Evolutionary conservation across 495 filamentous ascomycete species (phyloP).

Genomic region (Daldinia grandis): DNA sequence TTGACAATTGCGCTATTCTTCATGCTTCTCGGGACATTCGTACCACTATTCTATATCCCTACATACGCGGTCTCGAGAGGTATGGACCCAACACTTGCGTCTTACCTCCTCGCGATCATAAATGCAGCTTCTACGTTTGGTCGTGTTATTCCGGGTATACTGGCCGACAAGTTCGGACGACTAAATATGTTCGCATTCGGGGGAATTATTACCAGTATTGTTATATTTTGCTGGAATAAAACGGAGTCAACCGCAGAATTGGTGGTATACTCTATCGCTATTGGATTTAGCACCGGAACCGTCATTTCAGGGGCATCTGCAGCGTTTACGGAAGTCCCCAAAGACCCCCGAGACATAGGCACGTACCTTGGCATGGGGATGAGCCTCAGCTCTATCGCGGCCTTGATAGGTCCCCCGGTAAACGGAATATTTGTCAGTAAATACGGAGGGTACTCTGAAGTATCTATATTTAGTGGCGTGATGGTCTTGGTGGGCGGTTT

Average conservation of each 20-base stretch:
- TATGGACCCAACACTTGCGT: slow-evolving; percentile 60
- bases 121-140: slow-evolving; percentile 65
- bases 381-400: slow-evolving; percentile 52
- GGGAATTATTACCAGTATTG: slow-evolving; percentile 48
- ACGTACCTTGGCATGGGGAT: slow-evolving; percentile 67
- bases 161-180: slow-evolving; percentile 63
- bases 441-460: slow-evolving; percentile 52
- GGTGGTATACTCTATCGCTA: slow-evolving; percentile 51
- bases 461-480: slow-evolving; percentile 59
- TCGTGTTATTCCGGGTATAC: slow-evolving; percentile 62
- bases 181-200: slow-evolving; percentile 57
- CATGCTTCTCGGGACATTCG: slow-evolving; percentile 61
- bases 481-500: slow-evolving; percentile 18
- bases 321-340: slow-evolving; percentile 52
- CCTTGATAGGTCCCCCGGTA: slow-evolving; percentile 62
- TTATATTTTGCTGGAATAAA: slow-evolving; percentile 54
- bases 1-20: slow-evolving; percentile 55
- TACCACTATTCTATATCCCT: slow-evolving; percentile 66
- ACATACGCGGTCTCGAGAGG: slow-evolving; percentile 59
- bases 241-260: slow-evolving; percentile 46
- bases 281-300: slow-evolving; percentile 55
- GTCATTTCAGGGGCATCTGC: slow-evolving; percentile 58
- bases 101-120: slow-evolving; percentile 62
- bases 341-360: slow-evolving; percentile 56
- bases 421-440: slow-evolving; percentile 57